Evolutionary conservation across 768 basidiomycete genomes (phyloP), one percentile per base, ranked within the genome.

Genomic region (Hygrocybe coccinea): DNA sequence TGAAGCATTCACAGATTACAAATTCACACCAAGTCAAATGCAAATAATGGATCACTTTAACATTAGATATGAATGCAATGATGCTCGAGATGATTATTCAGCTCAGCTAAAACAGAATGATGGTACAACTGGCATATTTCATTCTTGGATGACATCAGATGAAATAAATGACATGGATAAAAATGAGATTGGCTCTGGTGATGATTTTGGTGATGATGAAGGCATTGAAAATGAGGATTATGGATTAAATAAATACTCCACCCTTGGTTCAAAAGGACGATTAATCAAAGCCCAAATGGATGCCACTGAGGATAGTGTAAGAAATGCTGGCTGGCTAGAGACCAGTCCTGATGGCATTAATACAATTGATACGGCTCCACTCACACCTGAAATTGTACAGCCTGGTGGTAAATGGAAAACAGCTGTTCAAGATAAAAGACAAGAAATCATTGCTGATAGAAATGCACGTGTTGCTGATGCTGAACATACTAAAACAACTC

Each of bases 21-120:
- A 34, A 8, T 67, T 69, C 50, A 50, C 45, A 14, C 6, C 19
- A 10, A 1, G 52, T 24, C 45, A 64, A 36, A 36, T 41, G 19
- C 24, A 60, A 44, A 37, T 69, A 10, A 69, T 71, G 58, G 55
- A 59, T 5, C 65, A 70, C 39, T 67, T 70, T 54, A 64, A 75
- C 49, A 24, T 74, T 1, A 47, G 57, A 19, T 69, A 72, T 63
- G 70, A 75, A 57, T 74, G 73, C 52, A 44, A 65, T 25, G 71
- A 74, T 66, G 66, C 67, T 1, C 52, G 65, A 37, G 70, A 75
- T 61, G 71, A 73, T 50, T 71, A 64, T 38, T n/a, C 54, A 59
- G 45, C 33, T 60, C 21, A 47, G 36, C 51, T 35, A 22, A 55
- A 55, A 34, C 29, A 49, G 34, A 34, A 34, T 41, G 14, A 14